Evolutionary conservation across 2,329 filamentous ascomycete genomes (phyloP).

Genomic region (Trichoderma semiorbis): DNA sequence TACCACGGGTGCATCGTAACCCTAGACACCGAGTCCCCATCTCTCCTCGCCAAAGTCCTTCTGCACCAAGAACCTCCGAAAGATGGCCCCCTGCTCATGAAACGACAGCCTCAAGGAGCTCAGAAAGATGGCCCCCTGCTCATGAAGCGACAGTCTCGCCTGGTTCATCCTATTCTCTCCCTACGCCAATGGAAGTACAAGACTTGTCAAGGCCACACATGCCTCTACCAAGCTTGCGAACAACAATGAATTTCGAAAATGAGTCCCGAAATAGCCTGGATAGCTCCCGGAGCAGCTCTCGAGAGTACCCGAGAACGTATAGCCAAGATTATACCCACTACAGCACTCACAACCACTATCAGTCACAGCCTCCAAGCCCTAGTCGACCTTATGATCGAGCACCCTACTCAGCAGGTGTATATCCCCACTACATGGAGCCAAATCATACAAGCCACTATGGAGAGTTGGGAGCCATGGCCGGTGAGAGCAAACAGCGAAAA

Average conservation of each 20-base stretch:
- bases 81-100: conserved; percentile 34
- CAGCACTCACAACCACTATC: conserved; percentile 43
- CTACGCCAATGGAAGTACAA: conserved; percentile 32
- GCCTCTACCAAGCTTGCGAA: conserved; percentile 41
- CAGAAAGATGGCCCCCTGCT: conserved; percentile 36
- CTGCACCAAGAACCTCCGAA: conserved; percentile 26
- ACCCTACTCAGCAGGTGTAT: conserved; percentile 39
- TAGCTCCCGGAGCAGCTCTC: background rate
- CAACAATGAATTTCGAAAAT: conserved; percentile 37
- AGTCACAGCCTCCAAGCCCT: conserved; percentile 46
- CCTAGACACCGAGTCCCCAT: conserved; percentile 26
- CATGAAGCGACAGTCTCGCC: conserved; percentile 20
- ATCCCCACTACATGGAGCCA: conserved; percentile 41
- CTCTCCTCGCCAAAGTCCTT: conserved; percentile 5
- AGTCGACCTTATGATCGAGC: conserved; percentile 42
- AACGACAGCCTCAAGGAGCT: conserved; percentile 1
- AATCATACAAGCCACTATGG: conserved; percentile 34
- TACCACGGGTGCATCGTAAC: conserved; percentile 46
- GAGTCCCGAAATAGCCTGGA: conserved; percentile 21
- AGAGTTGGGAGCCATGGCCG: conserved; percentile 41
- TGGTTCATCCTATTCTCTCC: conserved; percentile 22
- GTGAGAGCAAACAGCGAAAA: conserved; percentile 53
- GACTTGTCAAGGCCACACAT: conserved; percentile 37
- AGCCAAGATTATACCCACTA: conserved; percentile 36
- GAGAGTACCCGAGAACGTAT: background rate